A percentile compares a stretch with the other conserved stretches of the same genome.
Conservation (phyloP, 2,329 filamentous ascomycete species). For the Penicillium sp. region DNA sequence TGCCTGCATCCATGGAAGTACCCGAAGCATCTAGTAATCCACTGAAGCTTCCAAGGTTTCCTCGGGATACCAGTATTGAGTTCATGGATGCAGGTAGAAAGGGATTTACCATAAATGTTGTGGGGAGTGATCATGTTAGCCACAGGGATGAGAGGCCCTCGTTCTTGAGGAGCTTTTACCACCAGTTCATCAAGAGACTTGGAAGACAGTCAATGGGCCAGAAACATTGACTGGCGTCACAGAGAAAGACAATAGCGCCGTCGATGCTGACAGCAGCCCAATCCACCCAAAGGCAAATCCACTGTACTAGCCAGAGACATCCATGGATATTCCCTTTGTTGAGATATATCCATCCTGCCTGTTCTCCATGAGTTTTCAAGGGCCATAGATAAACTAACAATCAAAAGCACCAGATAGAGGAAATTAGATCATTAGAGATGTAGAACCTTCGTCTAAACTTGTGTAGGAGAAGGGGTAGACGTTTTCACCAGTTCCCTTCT, state of each 20-base stretch:
- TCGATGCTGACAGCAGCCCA: too few species aligned
- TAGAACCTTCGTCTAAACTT: neutral
- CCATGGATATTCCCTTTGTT: neutral
- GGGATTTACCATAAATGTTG: too few species aligned
- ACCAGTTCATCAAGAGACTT: neutral
- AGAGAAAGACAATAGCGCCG: too few species aligned
- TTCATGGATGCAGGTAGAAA: neutral
- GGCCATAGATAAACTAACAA: neutral
- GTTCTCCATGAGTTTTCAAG: neutral
- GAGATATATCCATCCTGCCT: neutral
- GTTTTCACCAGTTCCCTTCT: too few species aligned
- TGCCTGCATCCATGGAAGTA: neutral
- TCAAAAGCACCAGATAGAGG: neutral
- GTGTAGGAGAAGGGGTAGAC: neutral
- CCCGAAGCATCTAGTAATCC: neutral
- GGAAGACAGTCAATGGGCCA: too few species aligned
- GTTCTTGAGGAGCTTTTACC: accelerated
- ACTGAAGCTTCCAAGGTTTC: neutral
- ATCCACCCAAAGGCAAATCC: neutral
- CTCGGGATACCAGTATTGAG: neutral
- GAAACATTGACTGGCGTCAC: too few species aligned
- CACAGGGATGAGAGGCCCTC: neutral
- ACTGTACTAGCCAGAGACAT: neutral
- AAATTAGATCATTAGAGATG: too few species aligned
- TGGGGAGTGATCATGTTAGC: neutral